phyloP scores from a whole-genome alignment of 2,329 filamentous ascomycete species.

The Drechmeria coniospora region DNA sequence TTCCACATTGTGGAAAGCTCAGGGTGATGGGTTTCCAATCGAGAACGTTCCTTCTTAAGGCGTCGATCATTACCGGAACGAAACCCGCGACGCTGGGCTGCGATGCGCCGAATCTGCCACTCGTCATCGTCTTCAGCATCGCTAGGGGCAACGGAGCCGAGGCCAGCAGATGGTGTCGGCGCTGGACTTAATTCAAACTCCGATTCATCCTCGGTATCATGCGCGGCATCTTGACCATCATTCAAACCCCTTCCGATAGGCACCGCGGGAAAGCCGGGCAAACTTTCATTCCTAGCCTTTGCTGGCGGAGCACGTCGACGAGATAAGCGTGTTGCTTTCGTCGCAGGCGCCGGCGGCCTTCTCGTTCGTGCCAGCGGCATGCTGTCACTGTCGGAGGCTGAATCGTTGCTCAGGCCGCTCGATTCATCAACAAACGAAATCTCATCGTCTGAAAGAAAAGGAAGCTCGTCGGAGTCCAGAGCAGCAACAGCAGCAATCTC shows the following conservation, averaged over 20 bases:
- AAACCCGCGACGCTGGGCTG: conserved; percentile 19
- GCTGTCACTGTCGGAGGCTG: conserved; percentile 13
- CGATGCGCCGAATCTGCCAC: conserved; percentile 7
- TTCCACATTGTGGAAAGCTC: conserved; percentile 74
- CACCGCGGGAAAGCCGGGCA: too few species aligned
- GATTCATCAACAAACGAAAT: conserved; percentile 3
- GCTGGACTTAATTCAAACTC: conserved; percentile 1
- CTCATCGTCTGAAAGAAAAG: conserved; percentile 1
- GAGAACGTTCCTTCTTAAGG: conserved; percentile 36
- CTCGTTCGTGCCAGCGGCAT: conserved; percentile 12
- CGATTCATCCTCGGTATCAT: too few species aligned
- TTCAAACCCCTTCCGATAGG: too few species aligned
- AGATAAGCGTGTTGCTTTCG: too few species aligned
- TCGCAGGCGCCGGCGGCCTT: too few species aligned
- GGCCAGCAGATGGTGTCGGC: conserved; percentile 2
- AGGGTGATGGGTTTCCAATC: conserved; percentile 64
- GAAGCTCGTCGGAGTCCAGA: conserved; percentile 6
- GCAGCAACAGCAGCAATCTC: conserved; percentile 13
- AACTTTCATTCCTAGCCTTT: too few species aligned
- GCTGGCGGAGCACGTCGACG: too few species aligned
- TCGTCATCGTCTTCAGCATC: conserved; percentile 11
- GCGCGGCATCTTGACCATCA: too few species aligned
- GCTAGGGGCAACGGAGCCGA: conserved; percentile 7
- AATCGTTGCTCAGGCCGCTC: conserved; percentile 6
- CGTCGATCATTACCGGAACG: conserved; percentile 13